Conservation (phyloP, 75 land plant species). For the Cupressus sempervirens region DNA sequence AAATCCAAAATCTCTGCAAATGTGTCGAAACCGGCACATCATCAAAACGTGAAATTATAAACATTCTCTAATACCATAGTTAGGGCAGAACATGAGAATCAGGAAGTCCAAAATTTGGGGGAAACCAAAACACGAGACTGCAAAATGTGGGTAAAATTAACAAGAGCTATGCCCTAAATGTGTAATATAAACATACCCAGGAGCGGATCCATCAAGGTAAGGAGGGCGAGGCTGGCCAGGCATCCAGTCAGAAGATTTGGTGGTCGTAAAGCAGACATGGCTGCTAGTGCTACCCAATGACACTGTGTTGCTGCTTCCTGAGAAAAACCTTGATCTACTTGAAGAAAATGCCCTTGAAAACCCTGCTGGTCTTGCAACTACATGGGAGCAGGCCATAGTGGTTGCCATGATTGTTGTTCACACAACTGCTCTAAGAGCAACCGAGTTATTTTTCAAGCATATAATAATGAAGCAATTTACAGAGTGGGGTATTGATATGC, state of each 20-base stretch:
- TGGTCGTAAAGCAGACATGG: slow-evolving; percentile 3
- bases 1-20: slow-evolving; percentile 89
- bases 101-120: neutral
- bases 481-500: neutral
- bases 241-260: slow-evolving; percentile 94
- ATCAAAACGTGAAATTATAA: neutral
- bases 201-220: slow-evolving; percentile 91
- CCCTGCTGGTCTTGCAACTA: neutral
- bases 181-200: slow-evolving; percentile 56
- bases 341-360: neutral
- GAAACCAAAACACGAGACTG: neutral
- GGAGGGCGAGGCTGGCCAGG: slow-evolving; percentile 97
- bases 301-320: neutral
- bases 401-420: neutral
- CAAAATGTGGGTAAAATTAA: neutral
- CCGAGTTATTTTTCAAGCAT: neutral
- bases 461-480: neutral
- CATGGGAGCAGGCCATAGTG: neutral
- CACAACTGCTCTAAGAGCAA: neutral
- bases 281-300: neutral
- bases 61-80: neutral
- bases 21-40: neutral
- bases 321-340: slow-evolving; percentile 1
- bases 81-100: neutral
- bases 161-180: neutral